Base-by-base conservation (phyloP, 495 filamentous ascomycete species). In the Xylaria curta region DNA sequence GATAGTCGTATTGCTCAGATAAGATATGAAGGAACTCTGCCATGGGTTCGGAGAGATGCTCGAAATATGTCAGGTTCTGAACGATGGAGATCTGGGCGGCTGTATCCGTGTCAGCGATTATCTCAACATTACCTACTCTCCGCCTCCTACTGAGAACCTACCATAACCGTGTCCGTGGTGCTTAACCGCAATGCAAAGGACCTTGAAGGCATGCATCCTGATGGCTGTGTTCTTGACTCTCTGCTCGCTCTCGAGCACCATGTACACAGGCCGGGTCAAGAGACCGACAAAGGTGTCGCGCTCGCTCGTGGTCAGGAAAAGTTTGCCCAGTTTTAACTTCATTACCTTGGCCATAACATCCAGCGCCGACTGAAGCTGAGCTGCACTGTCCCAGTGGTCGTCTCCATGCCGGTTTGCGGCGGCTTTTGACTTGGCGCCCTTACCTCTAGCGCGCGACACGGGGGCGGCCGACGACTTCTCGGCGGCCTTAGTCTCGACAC, bases 1-100 rank as follows among this genome's bases (percentile, higher is more conserved):
- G 93, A 77, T 98, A 97, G 81, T 99, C 96, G 83, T 98, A 99
- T 87, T 98, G 94, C 77, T 98, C 95, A 0, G 93, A 88, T 31
- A 99, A 86, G 75, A 99, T 99, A 73, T 98, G 95, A 0, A 98
- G 84, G 75, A 98, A 97, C 80, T 99, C 96, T 26, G 96, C 97
- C 96, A 99, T 99, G 0, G 97, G 97, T 78, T 99, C 96, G 0
- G 96, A 94, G 19, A 99, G 82, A 80, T 99, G 96, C 80, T 99
- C 96, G 70, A 98, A 99, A 81, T 99, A 99, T 0, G 97, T 96
- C 69, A 99, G 83, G 76, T 94, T 98, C 78, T 98, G 96, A 59
- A 98, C 93, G 78, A 98, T 97, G 10, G 94, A 97, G 7, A 97
- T 98, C 88, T 98, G 96, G 26, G 96, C 97, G 60, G 93, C 95